A percentile compares a stretch with the other conserved stretches of the same genome.
phyloP scores from a whole-genome alignment of 805 yeast genomes.

The Kazachstania martiniae region DNA sequence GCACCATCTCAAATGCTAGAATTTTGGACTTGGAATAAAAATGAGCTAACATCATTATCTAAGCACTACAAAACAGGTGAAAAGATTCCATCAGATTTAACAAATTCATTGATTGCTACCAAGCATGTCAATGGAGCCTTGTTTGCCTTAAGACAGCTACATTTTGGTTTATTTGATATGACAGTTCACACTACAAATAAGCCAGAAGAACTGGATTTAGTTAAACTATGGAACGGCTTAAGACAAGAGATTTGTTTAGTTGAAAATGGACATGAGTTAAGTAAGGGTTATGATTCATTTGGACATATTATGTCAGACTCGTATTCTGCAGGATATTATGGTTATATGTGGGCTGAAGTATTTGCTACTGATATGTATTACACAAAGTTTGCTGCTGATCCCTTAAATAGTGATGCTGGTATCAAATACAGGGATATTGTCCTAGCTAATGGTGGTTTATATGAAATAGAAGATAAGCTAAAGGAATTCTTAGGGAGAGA shows the following conservation, averaged over 20 bases:
- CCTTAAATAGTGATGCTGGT: slow-evolving; percentile 54
- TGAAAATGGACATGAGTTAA: slow-evolving; percentile 40
- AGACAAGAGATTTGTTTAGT: slow-evolving; percentile 53
- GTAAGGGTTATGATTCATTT: slow-evolving; percentile 67
- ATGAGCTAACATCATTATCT: slow-evolving; percentile 47
- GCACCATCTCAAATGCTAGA: slow-evolving; percentile 87
- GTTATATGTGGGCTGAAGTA: slow-evolving; percentile 77
- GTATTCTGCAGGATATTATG: slow-evolving; percentile 79
- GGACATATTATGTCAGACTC: slow-evolving; percentile 76
- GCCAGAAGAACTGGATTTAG: slow-evolving; percentile 37
- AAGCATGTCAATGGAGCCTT: slow-evolving; percentile 73
- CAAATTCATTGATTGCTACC: slow-evolving; percentile 47
- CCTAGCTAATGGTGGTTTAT: slow-evolving; percentile 61
- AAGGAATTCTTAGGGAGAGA: slow-evolving; percentile 61
- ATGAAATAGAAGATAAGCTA: slow-evolving; percentile 57
- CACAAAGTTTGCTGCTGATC: slow-evolving; percentile 54
- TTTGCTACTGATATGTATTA: slow-evolving; percentile 78
- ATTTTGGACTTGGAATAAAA: slow-evolving; percentile 74
- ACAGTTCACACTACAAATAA: slow-evolving; percentile 47
- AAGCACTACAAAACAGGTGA: slow-evolving; percentile 56
- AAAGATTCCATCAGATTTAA: slow-evolving; percentile 44
- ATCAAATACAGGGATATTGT: slow-evolving; percentile 58
- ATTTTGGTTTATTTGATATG: slow-evolving; percentile 72
- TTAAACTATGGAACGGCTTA: slow-evolving; percentile 51
- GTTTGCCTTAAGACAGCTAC: slow-evolving; percentile 62